Evolutionary conservation across 2,329 filamentous ascomycete genomes (phyloP), one percentile per base, ranked within the genome.

Genomic region (Diplodia mutila): DNA sequence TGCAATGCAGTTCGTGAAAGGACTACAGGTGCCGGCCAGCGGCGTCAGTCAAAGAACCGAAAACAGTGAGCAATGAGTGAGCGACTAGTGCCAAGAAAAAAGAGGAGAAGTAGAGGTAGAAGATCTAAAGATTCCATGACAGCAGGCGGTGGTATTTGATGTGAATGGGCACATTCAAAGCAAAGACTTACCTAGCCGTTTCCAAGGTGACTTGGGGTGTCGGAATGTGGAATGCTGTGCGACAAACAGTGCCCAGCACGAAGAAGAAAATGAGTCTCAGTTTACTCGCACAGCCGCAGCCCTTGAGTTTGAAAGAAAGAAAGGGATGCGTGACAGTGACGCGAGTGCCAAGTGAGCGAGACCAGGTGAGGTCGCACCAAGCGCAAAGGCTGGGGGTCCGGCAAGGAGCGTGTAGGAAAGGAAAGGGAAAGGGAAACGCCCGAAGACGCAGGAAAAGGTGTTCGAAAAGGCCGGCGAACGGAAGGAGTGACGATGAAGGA

Each of bases 151-250:
- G 14, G 46, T 53, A 54, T 49, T 46, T 65, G 61, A 54, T 46
- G 34, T 21, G 4, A 46, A 52, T 9, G 46, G 9, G 18, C 6
- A 14, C 11, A 27, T 16, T 23, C 14, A 32, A 11, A 9, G 39
- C 18, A 18, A 51, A 37, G 39, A 21, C 51, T 29, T 42, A 65
- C 61, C 48, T 29, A 65, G 61, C 37, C 16, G 61, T 65, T 46
- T 65, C 61, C 61, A 42, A 42, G 51, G 61, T 23, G 51, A 65
- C 61, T 54, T 54, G 61, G 53, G 46, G 23, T 16, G 34, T n/a
- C n/a, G 61, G 61, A 65, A 65, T 65, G 61, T 18, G 61, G 61
- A 54, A 63, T 63, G 59, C 46, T 51, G 59, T 63, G 46, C 61
- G 49, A 65, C 34, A 65, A 53, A 65, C 48, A 65, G 61, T 29